Evolutionary conservation across 2,329 filamentous ascomycete species (phyloP).

Genomic region (Aureobasidium sp.): DNA sequence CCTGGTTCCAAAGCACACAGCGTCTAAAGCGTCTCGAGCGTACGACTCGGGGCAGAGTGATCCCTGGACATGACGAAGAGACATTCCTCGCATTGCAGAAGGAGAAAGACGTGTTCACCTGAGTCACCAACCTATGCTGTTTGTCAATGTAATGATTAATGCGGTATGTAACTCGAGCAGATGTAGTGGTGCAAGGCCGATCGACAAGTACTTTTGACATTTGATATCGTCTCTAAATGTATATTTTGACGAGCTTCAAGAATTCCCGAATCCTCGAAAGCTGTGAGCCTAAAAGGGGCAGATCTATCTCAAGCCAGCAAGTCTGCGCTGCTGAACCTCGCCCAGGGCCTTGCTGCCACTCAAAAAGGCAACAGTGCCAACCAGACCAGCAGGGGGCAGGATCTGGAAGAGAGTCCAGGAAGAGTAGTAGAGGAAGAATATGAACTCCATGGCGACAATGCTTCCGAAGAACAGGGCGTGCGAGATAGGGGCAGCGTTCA

Average conservation of each 20-base stretch:
- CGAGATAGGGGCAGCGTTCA: constrained; percentile 69
- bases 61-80: constrained; percentile 31
- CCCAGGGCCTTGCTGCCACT: constrained; percentile 85
- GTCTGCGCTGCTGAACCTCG: constrained; percentile 82
- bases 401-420: constrained; percentile 88
- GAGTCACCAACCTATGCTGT: neutral
- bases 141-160: neutral
- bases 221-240: constrained; percentile 14
- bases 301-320: constrained; percentile 59
- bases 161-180: constrained; percentile 1
- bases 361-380: constrained; percentile 67
- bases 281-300: neutral
- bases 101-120: constrained; percentile 25
- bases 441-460: constrained; percentile 76
- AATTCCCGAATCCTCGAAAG: neutral
- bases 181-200: neutral
- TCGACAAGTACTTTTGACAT: constrained; percentile 10
- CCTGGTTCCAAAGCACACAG: constrained; percentile 31
- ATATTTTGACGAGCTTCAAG: neutral
- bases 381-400: constrained; percentile 63
- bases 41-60: constrained; percentile 27
- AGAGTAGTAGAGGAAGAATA: constrained; percentile 93
- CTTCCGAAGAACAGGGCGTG: constrained; percentile 83
- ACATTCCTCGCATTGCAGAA: constrained; percentile 25
- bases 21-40: constrained; percentile 28